Evolutionary conservation across 768 basidiomycete species (phyloP).

Genomic region (Chlorophyllum brunneum): DNA sequence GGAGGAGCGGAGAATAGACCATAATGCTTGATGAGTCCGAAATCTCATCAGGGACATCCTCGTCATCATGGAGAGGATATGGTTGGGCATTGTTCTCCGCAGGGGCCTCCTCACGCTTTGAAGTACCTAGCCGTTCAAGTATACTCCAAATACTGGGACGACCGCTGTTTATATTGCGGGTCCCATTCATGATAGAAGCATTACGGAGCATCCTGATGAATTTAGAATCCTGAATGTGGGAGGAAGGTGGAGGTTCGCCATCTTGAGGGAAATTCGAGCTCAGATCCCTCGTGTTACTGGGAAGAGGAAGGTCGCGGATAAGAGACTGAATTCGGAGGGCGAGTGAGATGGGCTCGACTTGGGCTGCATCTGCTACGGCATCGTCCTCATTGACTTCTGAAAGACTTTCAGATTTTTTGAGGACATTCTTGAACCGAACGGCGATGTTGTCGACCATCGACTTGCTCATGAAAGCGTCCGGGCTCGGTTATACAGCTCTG

Average conservation of each 20-base stretch:
- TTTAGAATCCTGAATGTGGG: not conserved
- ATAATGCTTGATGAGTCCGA: conserved; percentile 4
- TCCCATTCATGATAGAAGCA: conserved; percentile 10
- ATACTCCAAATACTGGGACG: conserved; percentile 9
- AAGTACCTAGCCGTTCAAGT: not conserved
- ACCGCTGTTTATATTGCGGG: not conserved
- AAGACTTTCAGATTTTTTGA: not conserved
- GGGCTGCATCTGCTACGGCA: not conserved
- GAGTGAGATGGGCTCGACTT: conserved; percentile 1
- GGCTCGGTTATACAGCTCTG: too few species aligned
- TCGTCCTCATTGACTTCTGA: not conserved
- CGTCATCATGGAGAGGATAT: not conserved
- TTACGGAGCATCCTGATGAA: not conserved
- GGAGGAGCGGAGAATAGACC: conserved; percentile 5
- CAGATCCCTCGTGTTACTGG: not conserved
- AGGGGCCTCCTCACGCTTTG: not conserved
- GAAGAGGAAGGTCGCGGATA: conserved; percentile 1
- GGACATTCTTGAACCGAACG: not conserved
- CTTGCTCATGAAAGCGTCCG: too few species aligned
- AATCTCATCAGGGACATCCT: not conserved
- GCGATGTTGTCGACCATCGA: not conserved
- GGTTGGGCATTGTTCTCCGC: not conserved
- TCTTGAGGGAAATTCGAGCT: not conserved
- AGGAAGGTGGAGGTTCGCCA: not conserved
- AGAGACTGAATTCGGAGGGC: conserved; percentile 9